Conservation (phyloP, 208 protist genomes). For the Leishmania mexicana region DNA sequence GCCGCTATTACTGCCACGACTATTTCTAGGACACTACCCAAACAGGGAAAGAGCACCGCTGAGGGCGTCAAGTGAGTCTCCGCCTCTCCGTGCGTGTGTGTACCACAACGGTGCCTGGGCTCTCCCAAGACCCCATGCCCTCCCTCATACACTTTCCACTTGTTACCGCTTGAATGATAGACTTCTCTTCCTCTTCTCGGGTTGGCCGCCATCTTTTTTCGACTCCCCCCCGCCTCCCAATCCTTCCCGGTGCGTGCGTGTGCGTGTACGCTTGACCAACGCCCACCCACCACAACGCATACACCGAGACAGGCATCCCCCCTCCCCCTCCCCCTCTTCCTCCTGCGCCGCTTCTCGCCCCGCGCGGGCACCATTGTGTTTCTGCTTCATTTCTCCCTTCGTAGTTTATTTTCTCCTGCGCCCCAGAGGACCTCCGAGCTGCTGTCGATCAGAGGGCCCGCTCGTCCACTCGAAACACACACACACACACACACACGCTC, state of each 20-base stretch:
- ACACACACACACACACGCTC: not conserved
- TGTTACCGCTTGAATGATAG: not conserved
- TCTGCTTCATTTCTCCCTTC: not conserved
- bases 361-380: not conserved
- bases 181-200: not conserved
- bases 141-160: not conserved
- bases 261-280: not conserved
- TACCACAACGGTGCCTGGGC: not conserved
- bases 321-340: not conserved
- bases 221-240: not conserved
- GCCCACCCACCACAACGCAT: too few species aligned
- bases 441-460: not conserved
- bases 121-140: not conserved
- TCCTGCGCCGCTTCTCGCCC: not conserved
- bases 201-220: not conserved
- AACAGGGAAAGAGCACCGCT: not conserved
- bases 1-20: not conserved
- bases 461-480: conserved; percentile 18
- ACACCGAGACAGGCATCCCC: too few species aligned
- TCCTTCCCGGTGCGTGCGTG: not conserved
- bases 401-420: not conserved
- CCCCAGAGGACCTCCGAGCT: not conserved
- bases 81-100: not conserved
- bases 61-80: not conserved
- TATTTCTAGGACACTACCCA: not conserved